Base-by-base conservation (phyloP, 176 grass and related monocot genomes). In the Oryza longistaminata region DNA sequence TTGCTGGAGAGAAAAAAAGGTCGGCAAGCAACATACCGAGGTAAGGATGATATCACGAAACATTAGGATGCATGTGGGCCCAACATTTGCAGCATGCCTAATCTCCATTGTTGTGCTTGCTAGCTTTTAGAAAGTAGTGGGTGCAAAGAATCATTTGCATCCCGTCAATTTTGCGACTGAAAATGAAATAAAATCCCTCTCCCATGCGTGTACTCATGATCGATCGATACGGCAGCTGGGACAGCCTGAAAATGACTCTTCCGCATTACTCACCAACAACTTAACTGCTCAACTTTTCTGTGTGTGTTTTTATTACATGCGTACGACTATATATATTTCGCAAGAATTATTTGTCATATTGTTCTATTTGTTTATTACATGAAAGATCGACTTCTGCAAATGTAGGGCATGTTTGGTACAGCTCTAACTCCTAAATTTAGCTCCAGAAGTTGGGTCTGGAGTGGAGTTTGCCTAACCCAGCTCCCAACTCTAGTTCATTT, bases 91-190 rank as follows among this genome's bases (percentile, higher is more conserved):
- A 17, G 76, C 49, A 70, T 13, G 39, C 67, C 66, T 64, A 35
- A 64, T 71, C 25, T 40, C 19, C 19, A 21, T 31, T n/a, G 7
- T 37, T 77, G 64, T 34, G 48, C 33, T 45, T 61, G 46, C 10
- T 40, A 49, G 26, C 82, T 81, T 89, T 81, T 81, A 50, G 24
- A 80, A 73, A 31, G 70, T 64, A 77, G 82, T 75, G 77, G 70
- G 16, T 29, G 71, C 75, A 74, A 74, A 85, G 11, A 70, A 81
- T 76, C 82, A 81, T 85, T 81, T 26, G 50, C 13, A 11, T 29
- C 76, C 27, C 69, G 70, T 21, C 82, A 68, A 80, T 14, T 40
- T 80, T 50, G 62, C 64, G 29, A 6, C 37, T 74, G 72, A 80
- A 81, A 71, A 64, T 45, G 55, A 65, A 66, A 80, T 34, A 37